Conservation (phyloP, 1,284 basidiomycete species). For the Microbotryum saponariae region DNA sequence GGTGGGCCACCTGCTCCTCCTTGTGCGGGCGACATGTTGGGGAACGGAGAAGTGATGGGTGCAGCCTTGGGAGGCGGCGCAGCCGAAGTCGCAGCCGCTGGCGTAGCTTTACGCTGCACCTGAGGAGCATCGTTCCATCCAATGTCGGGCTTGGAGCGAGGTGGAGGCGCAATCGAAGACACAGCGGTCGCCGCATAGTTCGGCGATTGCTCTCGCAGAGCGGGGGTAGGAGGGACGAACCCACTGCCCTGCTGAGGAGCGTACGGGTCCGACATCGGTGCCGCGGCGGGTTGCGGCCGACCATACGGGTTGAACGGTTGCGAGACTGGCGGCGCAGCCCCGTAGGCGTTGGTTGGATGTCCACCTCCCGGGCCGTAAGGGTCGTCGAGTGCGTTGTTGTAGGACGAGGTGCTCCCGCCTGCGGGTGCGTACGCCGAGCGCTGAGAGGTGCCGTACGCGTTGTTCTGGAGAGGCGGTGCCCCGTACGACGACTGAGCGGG, state of each 20-base stretch:
- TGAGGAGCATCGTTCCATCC: constrained; percentile 89
- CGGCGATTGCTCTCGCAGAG: constrained; percentile 40
- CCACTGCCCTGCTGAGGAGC: constrained; percentile 15
- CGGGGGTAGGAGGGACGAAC: constrained; percentile 35
- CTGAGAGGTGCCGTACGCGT: constrained; percentile 4
- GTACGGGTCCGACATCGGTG: constrained; percentile 29
- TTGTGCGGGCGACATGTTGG: constrained; percentile 49
- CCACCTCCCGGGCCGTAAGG: constrained; percentile 25
- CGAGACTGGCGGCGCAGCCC: constrained; percentile 2
- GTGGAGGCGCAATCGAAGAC: constrained; percentile 39
- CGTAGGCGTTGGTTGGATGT: neutral
- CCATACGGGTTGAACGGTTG: constrained; percentile 20
- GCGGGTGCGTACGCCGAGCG: constrained; percentile 15
- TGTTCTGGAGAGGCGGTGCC: neutral
- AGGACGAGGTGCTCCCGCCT: constrained; percentile 9
- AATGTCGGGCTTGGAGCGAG: constrained; percentile 48
- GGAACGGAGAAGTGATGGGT: constrained; percentile 83
- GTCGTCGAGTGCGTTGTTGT: constrained; percentile 27
- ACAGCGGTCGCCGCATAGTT: constrained; percentile 41
- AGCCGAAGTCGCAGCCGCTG: constrained; percentile 49
- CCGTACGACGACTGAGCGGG: neutral
- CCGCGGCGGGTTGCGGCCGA: constrained; percentile 9
- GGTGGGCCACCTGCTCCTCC: constrained; percentile 8
- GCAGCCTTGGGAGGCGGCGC: constrained; percentile 49
- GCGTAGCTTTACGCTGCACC: constrained; percentile 47